phyloP scores from a whole-genome alignment of 257 asterid genomes.

The Eustoma russellianum region DNA sequence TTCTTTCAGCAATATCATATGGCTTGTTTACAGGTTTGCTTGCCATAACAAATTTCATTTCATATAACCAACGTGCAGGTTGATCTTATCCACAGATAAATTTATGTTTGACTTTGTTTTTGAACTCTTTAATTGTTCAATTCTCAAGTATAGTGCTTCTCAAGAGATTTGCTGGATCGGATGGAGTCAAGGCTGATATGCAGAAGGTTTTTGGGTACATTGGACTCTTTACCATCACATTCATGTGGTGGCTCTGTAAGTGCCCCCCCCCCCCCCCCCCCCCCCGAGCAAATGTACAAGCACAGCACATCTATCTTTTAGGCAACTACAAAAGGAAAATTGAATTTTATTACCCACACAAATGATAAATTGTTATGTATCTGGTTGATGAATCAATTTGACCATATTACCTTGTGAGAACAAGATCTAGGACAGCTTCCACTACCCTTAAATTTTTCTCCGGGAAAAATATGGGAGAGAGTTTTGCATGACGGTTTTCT shows the following conservation, averaged over 20 bases:
- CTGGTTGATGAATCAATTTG: no score
- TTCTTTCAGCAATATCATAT: conserved; percentile 59
- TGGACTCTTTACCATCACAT: conserved; percentile 54
- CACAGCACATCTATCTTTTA: no score
- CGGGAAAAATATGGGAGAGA: no score
- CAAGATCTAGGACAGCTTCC: no score
- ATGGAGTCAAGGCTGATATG: conserved; percentile 55
- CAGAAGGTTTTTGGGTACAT: conserved; percentile 65
- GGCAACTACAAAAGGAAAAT: no score
- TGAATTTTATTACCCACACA: no score
- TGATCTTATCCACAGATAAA: conserved; percentile 4
- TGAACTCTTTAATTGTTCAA: background rate
- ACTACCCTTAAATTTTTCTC: no score
- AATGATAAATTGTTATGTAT: no score
- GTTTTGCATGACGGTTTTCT: no score
- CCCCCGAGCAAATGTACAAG: no score
- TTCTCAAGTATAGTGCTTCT: conserved; percentile 51
- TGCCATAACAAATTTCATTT: background rate
- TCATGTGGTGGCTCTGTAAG: conserved; percentile 91
- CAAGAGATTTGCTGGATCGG: conserved; percentile 62
- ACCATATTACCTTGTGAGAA: no score
- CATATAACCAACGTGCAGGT: background rate
- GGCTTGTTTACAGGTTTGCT: conserved; percentile 69
- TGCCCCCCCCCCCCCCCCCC: background rate
- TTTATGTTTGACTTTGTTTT: background rate